Evolutionary conservation across 2,329 filamentous ascomycete species (phyloP).

Genomic region (Colletotrichum spaethianum): DNA sequence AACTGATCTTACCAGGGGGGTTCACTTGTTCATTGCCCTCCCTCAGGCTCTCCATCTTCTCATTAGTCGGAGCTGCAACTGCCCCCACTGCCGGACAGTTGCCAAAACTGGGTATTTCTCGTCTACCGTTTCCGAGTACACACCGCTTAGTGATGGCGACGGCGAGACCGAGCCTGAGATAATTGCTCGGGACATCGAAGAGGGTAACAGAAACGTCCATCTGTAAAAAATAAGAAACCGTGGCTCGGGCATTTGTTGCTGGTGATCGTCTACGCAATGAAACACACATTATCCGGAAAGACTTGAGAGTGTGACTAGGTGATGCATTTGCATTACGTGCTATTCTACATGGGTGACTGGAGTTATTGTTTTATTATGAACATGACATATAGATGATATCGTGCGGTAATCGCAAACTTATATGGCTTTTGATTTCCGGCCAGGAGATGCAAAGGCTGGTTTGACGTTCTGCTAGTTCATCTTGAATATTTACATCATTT

Average conservation of each 20-base stretch:
- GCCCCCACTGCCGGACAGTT: slow-evolving; percentile 29
- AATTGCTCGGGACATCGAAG: slow-evolving; percentile 9
- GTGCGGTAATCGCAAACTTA: neutral
- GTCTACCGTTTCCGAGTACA: slow-evolving; percentile 26
- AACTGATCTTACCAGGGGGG: neutral
- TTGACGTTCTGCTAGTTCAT: too few species aligned
- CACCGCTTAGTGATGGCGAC: slow-evolving; percentile 25
- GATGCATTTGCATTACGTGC: neutral
- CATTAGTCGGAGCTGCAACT: slow-evolving; percentile 19
- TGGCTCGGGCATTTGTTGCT: too few species aligned
- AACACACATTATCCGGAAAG: neutral
- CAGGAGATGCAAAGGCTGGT: too few species aligned
- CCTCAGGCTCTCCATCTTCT: slow-evolving; percentile 22
- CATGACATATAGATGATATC: neutral
- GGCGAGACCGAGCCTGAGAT: slow-evolving; percentile 16
- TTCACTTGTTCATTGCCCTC: slow-evolving; percentile 51
- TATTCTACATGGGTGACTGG: neutral
- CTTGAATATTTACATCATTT: neutral
- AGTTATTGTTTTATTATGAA: neutral
- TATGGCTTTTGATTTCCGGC: too few species aligned
- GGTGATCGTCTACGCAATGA: too few species aligned
- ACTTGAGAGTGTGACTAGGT: neutral
- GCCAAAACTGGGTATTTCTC: slow-evolving; percentile 16
- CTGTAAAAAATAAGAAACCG: neutral
- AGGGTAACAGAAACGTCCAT: neutral